Evolutionary conservation across 1,284 basidiomycete species (phyloP), one percentile per base, ranked within the genome.

Genomic region (Ustilago shanxiensis): DNA sequence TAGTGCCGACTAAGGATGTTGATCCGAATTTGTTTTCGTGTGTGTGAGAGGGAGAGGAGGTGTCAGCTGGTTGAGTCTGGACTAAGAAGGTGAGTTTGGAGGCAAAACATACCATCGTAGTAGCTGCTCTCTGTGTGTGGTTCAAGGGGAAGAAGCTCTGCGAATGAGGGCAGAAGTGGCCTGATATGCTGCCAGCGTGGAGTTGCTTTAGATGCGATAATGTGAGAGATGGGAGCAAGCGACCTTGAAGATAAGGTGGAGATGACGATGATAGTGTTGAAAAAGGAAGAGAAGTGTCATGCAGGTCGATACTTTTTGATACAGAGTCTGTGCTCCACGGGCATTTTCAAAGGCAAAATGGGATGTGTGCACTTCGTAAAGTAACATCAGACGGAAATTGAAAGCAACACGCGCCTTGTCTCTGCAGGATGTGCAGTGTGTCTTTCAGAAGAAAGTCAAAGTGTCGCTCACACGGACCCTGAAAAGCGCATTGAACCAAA

Each of bases 1-100:
- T 39, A 99, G 89, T 8, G 97, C 96, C 51, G 95, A 96, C 95
- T 98, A n/a, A n/a, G n/a, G n/a, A n/a, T n/a, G n/a, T n/a, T n/a
- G n/a, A n/a, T n/a, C n/a, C n/a, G n/a, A n/a, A n/a, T n/a, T n/a
- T n/a, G n/a, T n/a, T n/a, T n/a, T n/a, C n/a, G n/a, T n/a, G n/a
- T n/a, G n/a, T n/a, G n/a, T n/a, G n/a, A n/a, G n/a, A n/a, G n/a
- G 8, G 20, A 10, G 2, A 24, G 22, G 31, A 33, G 45, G 18
- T 62, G 60, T 58, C 66, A 62, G 60, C 37, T 41, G 47, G 20
- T 52, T 16, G 20, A 13, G 53, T 33, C 35, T 14, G 16, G 4
- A 9, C 2, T 14, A 29, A 29, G 16, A n/a, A 29, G 18, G 3
- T 5, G n/a, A 16, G 11, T 8, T 29, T 11, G 26, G 18, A 24